Percentiles rank a stretch among this genome's conserved stretches.
Evolutionary conservation across 805 yeast species (phyloP).

Genomic region (Ascoidea tarda): DNA sequence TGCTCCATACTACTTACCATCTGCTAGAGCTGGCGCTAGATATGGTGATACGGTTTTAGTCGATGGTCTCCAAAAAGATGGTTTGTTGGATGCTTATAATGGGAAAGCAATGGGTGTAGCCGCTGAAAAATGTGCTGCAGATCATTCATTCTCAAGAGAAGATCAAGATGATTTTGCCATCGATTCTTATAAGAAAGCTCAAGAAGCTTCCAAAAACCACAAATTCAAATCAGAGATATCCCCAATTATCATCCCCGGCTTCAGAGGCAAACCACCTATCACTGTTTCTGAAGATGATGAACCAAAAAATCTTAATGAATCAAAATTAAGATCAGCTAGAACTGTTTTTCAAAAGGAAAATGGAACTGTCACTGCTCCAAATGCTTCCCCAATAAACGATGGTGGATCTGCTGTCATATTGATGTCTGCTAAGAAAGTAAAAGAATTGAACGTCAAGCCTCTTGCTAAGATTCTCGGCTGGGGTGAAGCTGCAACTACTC

Average conservation of each 20-base stretch:
- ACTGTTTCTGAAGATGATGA: slow-evolving; percentile 75
- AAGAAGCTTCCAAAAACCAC: slow-evolving; percentile 62
- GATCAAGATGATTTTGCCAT: slow-evolving; percentile 86
- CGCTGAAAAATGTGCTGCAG: slow-evolving; percentile 92
- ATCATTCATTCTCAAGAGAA: slow-evolving; percentile 64
- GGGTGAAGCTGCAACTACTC: slow-evolving; percentile 98
- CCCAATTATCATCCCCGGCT: slow-evolving; percentile 81
- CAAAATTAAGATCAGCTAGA: slow-evolving; percentile 69
- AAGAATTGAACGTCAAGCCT: slow-evolving; percentile 80
- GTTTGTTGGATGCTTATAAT: slow-evolving; percentile 84
- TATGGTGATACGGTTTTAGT: slow-evolving; percentile 70
- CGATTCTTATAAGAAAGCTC: slow-evolving; percentile 75
- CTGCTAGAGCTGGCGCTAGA: slow-evolving; percentile 79
- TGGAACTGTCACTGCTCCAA: slow-evolving; percentile 96
- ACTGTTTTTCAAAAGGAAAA: slow-evolving; percentile 88
- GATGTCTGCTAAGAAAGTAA: slow-evolving; percentile 72
- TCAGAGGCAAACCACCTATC: slow-evolving; percentile 80
- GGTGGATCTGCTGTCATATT: slow-evolving; percentile 95
- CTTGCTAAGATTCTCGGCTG: slow-evolving; percentile 81
- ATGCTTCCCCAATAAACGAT: slow-evolving; percentile 91
- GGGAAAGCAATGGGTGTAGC: slow-evolving; percentile 89
- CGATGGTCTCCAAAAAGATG: slow-evolving; percentile 90
- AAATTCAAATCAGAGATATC: slow-evolving; percentile 75
- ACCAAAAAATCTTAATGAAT: slow-evolving; percentile 59
- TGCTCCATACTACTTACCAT: slow-evolving; percentile 81